Evolutionary conservation across 176 grass and related monocot species (phyloP).

Genomic region (Hordeum vulgare): MorexV3_pseudomolecules_assembly NC_058519.1:3505569-3506068

Average conservation of each 20-base stretch:
- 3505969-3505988: background rate
- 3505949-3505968: background rate
- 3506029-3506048: background rate
- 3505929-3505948: background rate
- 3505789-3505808: background rate
- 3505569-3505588: slow-evolving; percentile 44
- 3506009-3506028: background rate
- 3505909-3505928: background rate
- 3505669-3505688: slow-evolving; percentile 63
- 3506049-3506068: background rate
- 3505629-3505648: slow-evolving; percentile 86
- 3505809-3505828: background rate
- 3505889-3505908: background rate
- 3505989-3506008: background rate
- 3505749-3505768: background rate
- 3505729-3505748: background rate
- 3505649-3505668: slow-evolving; percentile 65
- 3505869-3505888: background rate
- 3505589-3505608: slow-evolving; percentile 20
- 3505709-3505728: too few species aligned
- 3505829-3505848: background rate
- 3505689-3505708: background rate
- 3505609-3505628: slow-evolving; percentile 57
- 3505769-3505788: background rate
- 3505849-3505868: background rate